Conservation (phyloP, 805 yeast genomes). For the Naumovozyma dairenensis region DNA sequence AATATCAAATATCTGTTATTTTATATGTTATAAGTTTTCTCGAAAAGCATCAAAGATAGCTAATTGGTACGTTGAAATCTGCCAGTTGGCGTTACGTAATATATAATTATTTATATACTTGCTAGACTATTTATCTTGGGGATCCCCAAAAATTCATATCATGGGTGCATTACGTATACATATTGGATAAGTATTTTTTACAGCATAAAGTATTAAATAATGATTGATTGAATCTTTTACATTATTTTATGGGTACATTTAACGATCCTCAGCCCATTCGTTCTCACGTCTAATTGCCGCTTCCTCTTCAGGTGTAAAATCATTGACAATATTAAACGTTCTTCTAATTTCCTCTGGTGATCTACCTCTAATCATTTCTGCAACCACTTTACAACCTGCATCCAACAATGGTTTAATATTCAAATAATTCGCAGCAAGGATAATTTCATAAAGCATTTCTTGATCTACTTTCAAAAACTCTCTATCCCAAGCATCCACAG, state of each 20-base stretch:
- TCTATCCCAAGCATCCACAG: slow-evolving; percentile 93
- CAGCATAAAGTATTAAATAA: too few species aligned
- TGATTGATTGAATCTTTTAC: too few species aligned
- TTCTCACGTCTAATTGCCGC: slow-evolving; percentile 80
- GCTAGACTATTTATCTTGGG: too few species aligned
- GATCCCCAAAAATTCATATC: too few species aligned
- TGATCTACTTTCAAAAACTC: slow-evolving; percentile 90
- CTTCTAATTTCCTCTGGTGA: slow-evolving; percentile 73
- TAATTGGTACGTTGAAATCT: too few species aligned
- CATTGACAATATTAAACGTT: slow-evolving; percentile 71
- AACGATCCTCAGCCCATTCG: slow-evolving; percentile 87
- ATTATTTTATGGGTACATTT: slow-evolving; percentile 8
- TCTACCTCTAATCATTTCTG: slow-evolving; percentile 75
- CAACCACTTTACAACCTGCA: slow-evolving; percentile 73
- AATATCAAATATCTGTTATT: too few species aligned
- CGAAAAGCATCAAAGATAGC: too few species aligned
- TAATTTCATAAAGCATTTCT: slow-evolving; percentile 74
- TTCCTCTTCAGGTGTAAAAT: slow-evolving; percentile 79
- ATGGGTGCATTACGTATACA: too few species aligned
- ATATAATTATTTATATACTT: too few species aligned
- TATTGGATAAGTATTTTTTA: too few species aligned
- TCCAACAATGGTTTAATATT: slow-evolving; percentile 67
- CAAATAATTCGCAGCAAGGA: slow-evolving; percentile 70
- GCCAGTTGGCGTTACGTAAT: too few species aligned
- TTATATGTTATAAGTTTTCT: too few species aligned